phyloP scores from a whole-genome alignment of 169 alveolate genomes.

The Plasmodium reichenowi region DNA sequence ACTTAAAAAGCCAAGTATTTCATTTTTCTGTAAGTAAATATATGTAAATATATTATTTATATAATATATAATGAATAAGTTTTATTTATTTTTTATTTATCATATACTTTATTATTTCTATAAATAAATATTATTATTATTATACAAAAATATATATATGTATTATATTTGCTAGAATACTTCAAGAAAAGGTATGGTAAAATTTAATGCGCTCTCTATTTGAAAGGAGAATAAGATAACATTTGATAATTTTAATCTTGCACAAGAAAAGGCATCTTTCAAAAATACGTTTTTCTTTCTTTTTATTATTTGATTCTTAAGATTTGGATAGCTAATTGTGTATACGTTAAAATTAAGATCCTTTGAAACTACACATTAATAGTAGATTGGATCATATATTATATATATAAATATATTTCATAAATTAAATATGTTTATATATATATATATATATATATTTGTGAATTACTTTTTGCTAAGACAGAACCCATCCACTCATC shows the following conservation, averaged over 20 bases:
- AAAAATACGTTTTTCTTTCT: constrained; percentile 33
- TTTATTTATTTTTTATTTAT: constrained; percentile 9
- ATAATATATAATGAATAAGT: background rate
- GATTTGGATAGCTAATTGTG: constrained; percentile 50
- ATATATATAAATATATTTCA: background rate
- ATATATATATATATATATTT: constrained; percentile 7
- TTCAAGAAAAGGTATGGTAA: constrained; percentile 55
- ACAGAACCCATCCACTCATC: constrained; percentile 62
- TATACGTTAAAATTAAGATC: constrained; percentile 48
- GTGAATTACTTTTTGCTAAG: constrained; percentile 36
- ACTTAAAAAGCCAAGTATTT: constrained; percentile 64
- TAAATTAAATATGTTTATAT: background rate
- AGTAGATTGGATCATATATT: constrained; percentile 1
- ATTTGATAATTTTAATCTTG: constrained; percentile 23
- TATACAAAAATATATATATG: background rate
- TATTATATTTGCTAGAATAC: constrained; percentile 9
- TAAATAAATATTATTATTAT: background rate
- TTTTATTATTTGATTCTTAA: constrained; percentile 21
- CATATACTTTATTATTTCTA: constrained; percentile 6
- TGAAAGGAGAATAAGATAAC: constrained; percentile 65
- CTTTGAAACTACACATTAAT: constrained; percentile 23
- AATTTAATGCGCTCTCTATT: constrained; percentile 56
- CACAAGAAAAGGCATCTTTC: constrained; percentile 57
- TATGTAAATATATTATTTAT: no score
- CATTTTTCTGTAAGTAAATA: constrained; percentile 26